Evolutionary conservation across 805 yeast species (phyloP).

Genomic region (Kodamaea restingae): DNA sequence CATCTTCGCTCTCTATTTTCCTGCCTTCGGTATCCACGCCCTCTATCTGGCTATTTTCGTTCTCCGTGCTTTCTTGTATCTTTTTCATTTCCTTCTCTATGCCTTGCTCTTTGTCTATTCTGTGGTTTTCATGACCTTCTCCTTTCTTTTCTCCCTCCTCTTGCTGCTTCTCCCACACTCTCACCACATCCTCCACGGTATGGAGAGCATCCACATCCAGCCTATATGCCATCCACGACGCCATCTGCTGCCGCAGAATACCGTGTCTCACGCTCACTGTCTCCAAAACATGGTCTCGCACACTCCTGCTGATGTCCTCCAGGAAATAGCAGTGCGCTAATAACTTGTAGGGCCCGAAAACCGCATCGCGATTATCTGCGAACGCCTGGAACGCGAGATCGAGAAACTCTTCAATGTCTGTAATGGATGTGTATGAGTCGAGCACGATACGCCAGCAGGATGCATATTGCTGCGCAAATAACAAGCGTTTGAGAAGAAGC

Average conservation of each 20-base stretch:
- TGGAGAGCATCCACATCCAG: conserved; percentile 5
- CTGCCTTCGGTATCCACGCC: too few relatives aligned
- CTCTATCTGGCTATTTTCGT: too few relatives aligned
- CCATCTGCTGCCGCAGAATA: conserved; percentile 6
- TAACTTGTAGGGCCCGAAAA: conserved; percentile 25
- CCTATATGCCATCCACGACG: conserved; percentile 4
- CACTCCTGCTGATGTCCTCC: conserved; percentile 6
- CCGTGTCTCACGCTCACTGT: conserved; percentile 11
- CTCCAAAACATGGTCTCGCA: conserved; percentile 14
- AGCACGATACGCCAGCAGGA: conserved; percentile 29
- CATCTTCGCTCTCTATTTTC: too few relatives aligned
- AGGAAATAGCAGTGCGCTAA: conserved; percentile 15
- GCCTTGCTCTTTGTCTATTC: too few relatives aligned
- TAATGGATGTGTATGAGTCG: conserved; percentile 24
- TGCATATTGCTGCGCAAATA: conserved; percentile 29
- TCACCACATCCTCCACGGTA: neutral
- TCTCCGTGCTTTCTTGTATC: too few relatives aligned
- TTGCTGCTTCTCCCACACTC: neutral
- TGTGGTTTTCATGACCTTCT: too few relatives aligned
- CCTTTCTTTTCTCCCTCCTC: too few relatives aligned
- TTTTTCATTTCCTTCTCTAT: too few relatives aligned
- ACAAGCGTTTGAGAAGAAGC: conserved; percentile 24
- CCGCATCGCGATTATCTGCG: conserved; percentile 15
- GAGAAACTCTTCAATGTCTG: conserved; percentile 36
- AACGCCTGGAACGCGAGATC: conserved; percentile 23